Evolutionary conservation across 805 yeast species (phyloP), one percentile per base, ranked within the genome.

Genomic region (Huiozyma sinensis): DNA sequence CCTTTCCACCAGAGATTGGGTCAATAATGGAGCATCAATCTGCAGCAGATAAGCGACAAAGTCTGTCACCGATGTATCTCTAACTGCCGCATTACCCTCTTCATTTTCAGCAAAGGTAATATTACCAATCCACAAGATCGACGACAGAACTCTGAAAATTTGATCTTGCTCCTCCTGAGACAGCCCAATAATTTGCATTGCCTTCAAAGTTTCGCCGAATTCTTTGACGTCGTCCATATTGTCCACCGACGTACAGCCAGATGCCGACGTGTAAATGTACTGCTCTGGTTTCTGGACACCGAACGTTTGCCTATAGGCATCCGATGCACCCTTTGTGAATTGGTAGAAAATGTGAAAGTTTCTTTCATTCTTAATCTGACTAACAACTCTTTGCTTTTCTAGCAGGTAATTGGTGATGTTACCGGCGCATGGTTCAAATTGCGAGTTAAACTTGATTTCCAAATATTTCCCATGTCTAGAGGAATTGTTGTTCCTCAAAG

Each of bases 271-370:
- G 65, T 92, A 92, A 24, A 82, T 64, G 62, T 92, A 92, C 44
- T 89, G 80, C 58, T 92, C 97, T 0, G 99, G 99, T 32, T 79
- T 79, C 65, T 92, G 97, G 46, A 92, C 79, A 43, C 99, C 99
- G 60, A 71, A 89, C 33, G 67, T 69, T 53, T 84, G 87, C 59
- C 95, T 81, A 60, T 90, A 88, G 45, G 72, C 72, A 34, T 87
- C 89, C 10, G 87, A 77, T 2, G 96, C 95, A 49, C 86, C 85
- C 61, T 90, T 92, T 9, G 97, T 83, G 62, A 85, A 83, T 67
- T 92, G 99, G 61, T 92, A 92, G 61, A 92, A 92, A 45, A 92
- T 92, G 63, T 92, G 99, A 70, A 92, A 92, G 61, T 92, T 92
- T 63, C 99, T 77, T 69, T 92, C 99, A 54, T 83, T 80, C 50